Evolutionary conservation across 768 basidiomycete genomes (phyloP), one percentile per base, ranked within the genome.

Genomic region (Leccinum boreale): DNA sequence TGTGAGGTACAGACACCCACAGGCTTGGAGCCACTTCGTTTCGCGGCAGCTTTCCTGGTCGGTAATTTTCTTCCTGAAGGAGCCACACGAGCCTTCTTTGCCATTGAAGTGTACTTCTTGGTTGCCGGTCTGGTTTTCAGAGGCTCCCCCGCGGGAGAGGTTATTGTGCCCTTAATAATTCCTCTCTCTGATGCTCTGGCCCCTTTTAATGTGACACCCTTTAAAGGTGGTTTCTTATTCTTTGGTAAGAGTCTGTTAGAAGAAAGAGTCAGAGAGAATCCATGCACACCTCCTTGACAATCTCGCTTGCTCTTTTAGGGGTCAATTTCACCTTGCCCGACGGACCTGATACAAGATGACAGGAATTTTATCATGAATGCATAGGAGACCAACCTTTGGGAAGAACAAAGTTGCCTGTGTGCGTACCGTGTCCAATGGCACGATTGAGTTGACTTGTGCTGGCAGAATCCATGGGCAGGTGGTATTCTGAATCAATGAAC

Each of bases 401-500:
- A 24, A 87, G 75, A 21, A 74, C 63, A 68, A 87, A 85, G 35
- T 75, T 69, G 33, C 80, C 81, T 52, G 76, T 76, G 60, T 81
- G 78, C 21, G 74, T 73, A 45, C 86, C 85, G 50, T 74, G 71
- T 52, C 74, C 67, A 72, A 87, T 85, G 42, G 85, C 84, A 46
- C 75, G 75, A 67, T 79, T 79, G 55, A 87, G 76, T 64, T 80
- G 78, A 59, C 69, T 73, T 53, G 74, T 62, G 66, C 81, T 77
- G 45, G 76, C 62, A n/a, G 70, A 68, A 33, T 75, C 73, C 50
- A 82, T 79, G 59, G 76, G 69, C 52, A 85, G 64, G 60, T 78
- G 78, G 72, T 84, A 86, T 63, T 75, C 79, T 58, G 82, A 78
- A 63, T 81, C 81, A 56, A 84, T 75, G 71, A 74, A 86, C 79